Percentiles rank a stretch among this genome's conserved stretches.
phyloP scores from a whole-genome alignment of 371 early-diverging fungal genomes.

The Mortierella sp. region DNA sequence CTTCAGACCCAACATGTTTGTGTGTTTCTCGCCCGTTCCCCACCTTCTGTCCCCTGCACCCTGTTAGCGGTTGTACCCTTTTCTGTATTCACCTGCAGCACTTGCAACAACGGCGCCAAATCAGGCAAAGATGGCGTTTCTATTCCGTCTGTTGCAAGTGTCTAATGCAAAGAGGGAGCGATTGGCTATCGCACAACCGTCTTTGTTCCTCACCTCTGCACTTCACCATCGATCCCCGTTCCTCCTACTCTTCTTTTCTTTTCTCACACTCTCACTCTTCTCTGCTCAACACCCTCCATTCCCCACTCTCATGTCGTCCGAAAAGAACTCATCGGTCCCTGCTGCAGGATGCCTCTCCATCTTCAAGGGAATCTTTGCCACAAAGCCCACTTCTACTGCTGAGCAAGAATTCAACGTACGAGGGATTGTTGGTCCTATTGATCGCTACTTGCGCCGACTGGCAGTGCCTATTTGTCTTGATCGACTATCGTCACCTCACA shows the following conservation, averaged over 20 bases:
- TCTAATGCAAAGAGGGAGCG: background rate
- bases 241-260: background rate
- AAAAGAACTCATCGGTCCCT: constrained; percentile 21
- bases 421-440: background rate
- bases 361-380: constrained; percentile 31
- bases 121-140: constrained; percentile 9
- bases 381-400: background rate
- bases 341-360: constrained; percentile 38
- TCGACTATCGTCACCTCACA: background rate
- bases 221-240: constrained; percentile 3
- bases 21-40: background rate
- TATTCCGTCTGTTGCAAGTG: background rate
- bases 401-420: constrained; percentile 8
- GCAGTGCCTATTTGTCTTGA: constrained; percentile 6
- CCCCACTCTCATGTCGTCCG: constrained; percentile 24
- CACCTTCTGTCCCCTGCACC: background rate
- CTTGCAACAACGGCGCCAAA: constrained; percentile 6
- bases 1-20: too few species aligned
- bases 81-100: background rate
- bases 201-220: background rate
- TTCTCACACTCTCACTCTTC: background rate
- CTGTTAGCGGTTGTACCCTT: background rate
- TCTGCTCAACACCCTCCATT: background rate
- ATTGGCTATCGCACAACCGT: background rate
- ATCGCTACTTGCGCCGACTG: background rate